Percentiles rank a stretch among this genome's conserved stretches.
Evolutionary conservation across 2,329 filamentous ascomycete species (phyloP).

Genomic region (Alternaria dauci): DNA sequence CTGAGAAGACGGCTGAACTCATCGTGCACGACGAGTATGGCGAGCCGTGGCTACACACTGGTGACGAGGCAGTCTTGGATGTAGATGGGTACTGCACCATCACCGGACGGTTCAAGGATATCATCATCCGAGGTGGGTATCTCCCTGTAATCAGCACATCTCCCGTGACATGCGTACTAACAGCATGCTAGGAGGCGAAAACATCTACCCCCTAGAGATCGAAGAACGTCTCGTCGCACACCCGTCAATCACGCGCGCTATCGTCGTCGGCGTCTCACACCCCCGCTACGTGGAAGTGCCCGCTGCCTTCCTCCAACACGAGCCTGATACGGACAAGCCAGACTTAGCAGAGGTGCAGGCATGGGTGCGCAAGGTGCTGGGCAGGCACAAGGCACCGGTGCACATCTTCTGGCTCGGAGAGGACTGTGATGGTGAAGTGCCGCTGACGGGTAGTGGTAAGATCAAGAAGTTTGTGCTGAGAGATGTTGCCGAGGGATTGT

Average conservation of each 20-base stretch:
- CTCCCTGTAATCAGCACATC: not conserved
- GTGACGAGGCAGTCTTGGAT: constrained; percentile 52
- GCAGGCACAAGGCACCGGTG: constrained; percentile 64
- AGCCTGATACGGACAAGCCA: constrained; percentile 34
- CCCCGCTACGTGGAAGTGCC: constrained; percentile 78
- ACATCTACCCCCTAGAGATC: constrained; percentile 73
- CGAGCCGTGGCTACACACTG: constrained; percentile 52
- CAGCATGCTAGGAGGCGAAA: constrained; percentile 43
- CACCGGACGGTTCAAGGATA: constrained; percentile 80
- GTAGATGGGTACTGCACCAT: constrained; percentile 70
- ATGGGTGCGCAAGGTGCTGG: constrained; percentile 51
- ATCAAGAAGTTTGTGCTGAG: constrained; percentile 54
- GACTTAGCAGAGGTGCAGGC: constrained; percentile 45
- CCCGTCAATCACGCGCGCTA: constrained; percentile 67
- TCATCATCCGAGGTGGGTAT: constrained; percentile 71
- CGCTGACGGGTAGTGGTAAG: constrained; percentile 57
- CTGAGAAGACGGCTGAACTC: constrained; percentile 76
- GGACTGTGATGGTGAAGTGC: constrained; percentile 48
- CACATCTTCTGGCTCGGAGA: constrained; percentile 80
- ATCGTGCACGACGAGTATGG: constrained; percentile 71
- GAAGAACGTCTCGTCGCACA: constrained; percentile 76
- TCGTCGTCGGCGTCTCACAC: constrained; percentile 75
- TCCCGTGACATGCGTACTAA: not conserved
- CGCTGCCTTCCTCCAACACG: constrained; percentile 66
- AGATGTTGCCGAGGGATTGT: constrained; percentile 38